Evolutionary conservation across 768 basidiomycete species (phyloP).

Genomic region (Dioszegia crocea): DNA sequence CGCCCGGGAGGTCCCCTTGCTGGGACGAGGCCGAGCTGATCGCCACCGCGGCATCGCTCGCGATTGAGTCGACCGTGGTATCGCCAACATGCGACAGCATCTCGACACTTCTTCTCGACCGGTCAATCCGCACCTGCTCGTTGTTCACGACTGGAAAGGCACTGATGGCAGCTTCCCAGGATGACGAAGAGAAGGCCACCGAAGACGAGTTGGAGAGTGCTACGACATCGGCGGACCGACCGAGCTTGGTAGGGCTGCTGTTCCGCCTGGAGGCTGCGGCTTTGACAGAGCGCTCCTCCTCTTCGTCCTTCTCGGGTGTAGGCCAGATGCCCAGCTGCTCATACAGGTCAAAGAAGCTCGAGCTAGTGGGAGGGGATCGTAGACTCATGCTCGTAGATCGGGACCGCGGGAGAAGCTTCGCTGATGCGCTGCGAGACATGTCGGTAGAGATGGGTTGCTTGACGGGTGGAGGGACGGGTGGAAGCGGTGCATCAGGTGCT

Average conservation of each 20-base stretch:
- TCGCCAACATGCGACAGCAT: neutral
- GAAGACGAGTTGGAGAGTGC: conserved; percentile 19
- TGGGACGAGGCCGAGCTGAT: neutral
- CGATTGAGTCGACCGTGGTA: neutral
- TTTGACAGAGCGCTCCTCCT: neutral
- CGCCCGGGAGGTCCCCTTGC: neutral
- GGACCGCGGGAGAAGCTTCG: conserved; percentile 31
- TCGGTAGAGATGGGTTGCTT: conserved; percentile 20
- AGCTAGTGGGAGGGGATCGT: conserved; percentile 41
- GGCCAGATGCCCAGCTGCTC: conserved; percentile 48
- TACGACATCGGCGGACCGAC: neutral
- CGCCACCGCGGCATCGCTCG: neutral
- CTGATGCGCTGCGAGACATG: conserved; percentile 9
- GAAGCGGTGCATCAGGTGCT: conserved; percentile 1
- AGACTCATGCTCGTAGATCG: conserved; percentile 41
- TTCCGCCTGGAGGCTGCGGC: neutral
- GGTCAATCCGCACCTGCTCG: neutral
- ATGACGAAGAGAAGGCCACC: conserved; percentile 21
- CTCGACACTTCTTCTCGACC: neutral
- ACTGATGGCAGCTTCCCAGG: conserved; percentile 36
- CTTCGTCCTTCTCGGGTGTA: conserved; percentile 22
- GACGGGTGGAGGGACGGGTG: conserved; percentile 14
- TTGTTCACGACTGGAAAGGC: conserved; percentile 29
- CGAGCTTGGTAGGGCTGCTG: neutral
- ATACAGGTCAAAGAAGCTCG: conserved; percentile 46